Conservation (phyloP, 78 protist genomes). For the Neovahlkampfia damariscottae region DNA sequence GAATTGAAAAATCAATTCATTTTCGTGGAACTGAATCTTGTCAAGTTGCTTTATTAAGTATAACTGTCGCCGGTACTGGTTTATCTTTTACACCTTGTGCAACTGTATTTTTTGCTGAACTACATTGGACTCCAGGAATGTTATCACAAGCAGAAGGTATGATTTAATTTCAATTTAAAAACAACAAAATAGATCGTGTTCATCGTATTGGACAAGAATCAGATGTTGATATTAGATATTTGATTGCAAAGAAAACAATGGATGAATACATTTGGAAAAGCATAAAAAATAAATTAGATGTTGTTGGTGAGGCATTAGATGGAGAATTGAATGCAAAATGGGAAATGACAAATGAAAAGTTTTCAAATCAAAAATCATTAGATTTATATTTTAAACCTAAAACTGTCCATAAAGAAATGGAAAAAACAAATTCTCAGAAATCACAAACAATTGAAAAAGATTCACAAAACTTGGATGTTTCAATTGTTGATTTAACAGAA, state of each 20-base stretch:
- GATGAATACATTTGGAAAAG: conserved; percentile 32
- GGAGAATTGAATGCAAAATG: too few relatives aligned
- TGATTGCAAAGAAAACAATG: conserved; percentile 10
- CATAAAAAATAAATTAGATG: conserved; percentile 15
- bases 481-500: too few relatives aligned
- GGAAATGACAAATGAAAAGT: too few relatives aligned
- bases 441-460: too few relatives aligned
- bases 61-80: conserved; percentile 75
- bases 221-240: conserved; percentile 7
- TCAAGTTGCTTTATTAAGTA: conserved; percentile 55
- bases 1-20: neutral
- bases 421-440: too few relatives aligned
- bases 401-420: too few relatives aligned
- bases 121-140: conserved; percentile 74
- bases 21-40: neutral
- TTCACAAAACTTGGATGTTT: too few relatives aligned
- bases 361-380: too few relatives aligned
- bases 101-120: conserved; percentile 72
- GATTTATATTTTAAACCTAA: too few relatives aligned
- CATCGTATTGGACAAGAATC: conserved; percentile 54
- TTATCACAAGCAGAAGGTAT: conserved; percentile 25
- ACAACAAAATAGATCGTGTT: too few relatives aligned
- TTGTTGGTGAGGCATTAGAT: conserved; percentile 8
- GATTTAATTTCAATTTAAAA: neutral
- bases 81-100: conserved; percentile 55